Evolutionary conservation across 2,329 filamentous ascomycete species (phyloP).

Genomic region (Neurospora sp.): DNA sequence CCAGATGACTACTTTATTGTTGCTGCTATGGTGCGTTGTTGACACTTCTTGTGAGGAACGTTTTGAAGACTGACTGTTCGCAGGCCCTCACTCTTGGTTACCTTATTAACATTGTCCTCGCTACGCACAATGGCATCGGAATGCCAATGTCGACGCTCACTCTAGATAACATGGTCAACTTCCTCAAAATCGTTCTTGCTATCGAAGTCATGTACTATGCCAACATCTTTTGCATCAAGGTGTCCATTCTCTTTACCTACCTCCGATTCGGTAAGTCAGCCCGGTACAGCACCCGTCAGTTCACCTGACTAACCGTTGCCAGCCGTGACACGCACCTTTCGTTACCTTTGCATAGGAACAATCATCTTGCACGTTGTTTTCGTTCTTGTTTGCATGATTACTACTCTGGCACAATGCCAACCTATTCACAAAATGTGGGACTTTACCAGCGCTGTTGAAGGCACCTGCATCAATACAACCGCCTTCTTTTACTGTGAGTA

Average conservation of each 20-base stretch:
- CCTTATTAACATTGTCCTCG: constrained; percentile 10
- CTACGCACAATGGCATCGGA: constrained; percentile 8
- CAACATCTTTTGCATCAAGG: constrained; percentile 30
- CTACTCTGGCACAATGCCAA: constrained; percentile 31
- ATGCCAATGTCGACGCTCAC: constrained; percentile 14
- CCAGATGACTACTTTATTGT: constrained; percentile 17
- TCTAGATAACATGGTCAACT: constrained; percentile 9
- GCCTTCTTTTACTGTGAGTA: constrained; percentile 31
- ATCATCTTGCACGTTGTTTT: constrained; percentile 30
- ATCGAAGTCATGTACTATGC: constrained; percentile 33
- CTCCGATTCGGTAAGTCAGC: constrained; percentile 31
- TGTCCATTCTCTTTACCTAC: constrained; percentile 36
- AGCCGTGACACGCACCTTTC: constrained; percentile 19
- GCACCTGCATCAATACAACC: constrained; percentile 30
- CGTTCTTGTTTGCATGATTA: constrained; percentile 28
- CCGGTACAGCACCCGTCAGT: not conserved
- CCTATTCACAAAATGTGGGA: constrained; percentile 35
- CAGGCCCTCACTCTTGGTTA: constrained; percentile 16
- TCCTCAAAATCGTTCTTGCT: constrained; percentile 21
- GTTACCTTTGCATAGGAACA: constrained; percentile 23
- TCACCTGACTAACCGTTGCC: not conserved
- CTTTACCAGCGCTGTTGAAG: constrained; percentile 20
- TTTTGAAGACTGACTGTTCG: not conserved
- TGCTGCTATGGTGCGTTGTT: constrained; percentile 6
- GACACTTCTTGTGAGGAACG: not conserved